Conservation (phyloP, 1,284 basidiomycete genomes). For the Agaricales sp. region DNA sequence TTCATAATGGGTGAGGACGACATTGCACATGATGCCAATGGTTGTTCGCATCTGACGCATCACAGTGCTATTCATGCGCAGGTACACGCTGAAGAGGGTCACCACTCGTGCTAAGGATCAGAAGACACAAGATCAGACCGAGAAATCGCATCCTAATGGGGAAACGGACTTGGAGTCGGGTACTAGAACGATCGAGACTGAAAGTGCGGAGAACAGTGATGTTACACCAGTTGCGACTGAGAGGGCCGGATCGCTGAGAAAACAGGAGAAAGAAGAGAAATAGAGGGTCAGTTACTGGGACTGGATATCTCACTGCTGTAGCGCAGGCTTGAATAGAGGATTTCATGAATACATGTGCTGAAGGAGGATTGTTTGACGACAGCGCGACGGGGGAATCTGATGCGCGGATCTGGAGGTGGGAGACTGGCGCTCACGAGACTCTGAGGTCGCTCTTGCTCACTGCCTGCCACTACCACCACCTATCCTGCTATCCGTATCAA, state of each 20-base stretch:
- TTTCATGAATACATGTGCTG: too few species aligned
- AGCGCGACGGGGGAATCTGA: neutral
- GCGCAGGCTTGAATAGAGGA: neutral
- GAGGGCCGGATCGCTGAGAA: neutral
- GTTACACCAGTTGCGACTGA: neutral
- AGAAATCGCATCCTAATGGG: neutral
- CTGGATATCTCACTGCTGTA: neutral
- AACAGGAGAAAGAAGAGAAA: neutral
- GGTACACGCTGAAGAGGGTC: conserved; percentile 54
- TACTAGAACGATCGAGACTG: neutral
- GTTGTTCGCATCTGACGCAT: neutral
- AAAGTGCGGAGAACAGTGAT: neutral
- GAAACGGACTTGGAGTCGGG: neutral
- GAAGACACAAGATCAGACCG: conserved; percentile 5
- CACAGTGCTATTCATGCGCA: conserved; percentile 40
- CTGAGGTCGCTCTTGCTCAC: neutral
- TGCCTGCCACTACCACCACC: conserved; percentile 6
- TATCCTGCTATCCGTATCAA: conserved; percentile 10
- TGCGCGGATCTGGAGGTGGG: neutral
- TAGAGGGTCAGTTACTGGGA: neutral
- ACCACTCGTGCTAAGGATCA: conserved; percentile 8
- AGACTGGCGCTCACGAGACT: neutral
- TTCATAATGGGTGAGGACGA: conserved; percentile 45
- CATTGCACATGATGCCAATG: neutral
- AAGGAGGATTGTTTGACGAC: neutral